Percentiles rank a stretch among this genome's conserved stretches.
Evolutionary conservation across 495 filamentous ascomycete genomes (phyloP).

Genomic region (Penicillium paxilli): DNA sequence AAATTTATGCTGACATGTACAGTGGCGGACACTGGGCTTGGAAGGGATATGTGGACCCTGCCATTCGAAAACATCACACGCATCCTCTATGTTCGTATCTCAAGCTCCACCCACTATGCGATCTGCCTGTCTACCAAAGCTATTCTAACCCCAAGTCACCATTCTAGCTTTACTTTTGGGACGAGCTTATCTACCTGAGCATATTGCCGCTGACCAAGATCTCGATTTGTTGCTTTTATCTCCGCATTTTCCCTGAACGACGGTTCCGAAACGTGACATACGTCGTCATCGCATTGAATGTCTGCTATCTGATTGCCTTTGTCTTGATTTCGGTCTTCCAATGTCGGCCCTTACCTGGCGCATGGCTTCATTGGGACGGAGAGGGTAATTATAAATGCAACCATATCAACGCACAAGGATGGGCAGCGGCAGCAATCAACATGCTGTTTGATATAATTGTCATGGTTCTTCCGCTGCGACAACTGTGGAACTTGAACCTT

Average conservation of each 20-base stretch:
- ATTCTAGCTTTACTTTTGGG: constrained; percentile 28
- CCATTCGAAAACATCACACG: constrained; percentile 45
- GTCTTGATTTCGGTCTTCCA: constrained; percentile 42
- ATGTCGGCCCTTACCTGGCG: constrained; percentile 40
- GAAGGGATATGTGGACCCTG: constrained; percentile 49
- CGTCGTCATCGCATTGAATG: constrained; percentile 35
- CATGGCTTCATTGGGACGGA: constrained; percentile 43
- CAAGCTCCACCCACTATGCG: neutral
- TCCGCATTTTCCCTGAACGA: constrained; percentile 42
- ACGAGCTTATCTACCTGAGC: constrained; percentile 36
- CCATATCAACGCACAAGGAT: constrained; percentile 42
- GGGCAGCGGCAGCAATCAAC: constrained; percentile 41
- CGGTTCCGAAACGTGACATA: constrained; percentile 28
- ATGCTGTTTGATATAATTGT: constrained; percentile 49
- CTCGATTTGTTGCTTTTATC: constrained; percentile 40
- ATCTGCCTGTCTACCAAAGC: too few relatives aligned
- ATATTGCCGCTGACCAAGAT: constrained; percentile 38
- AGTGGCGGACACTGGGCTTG: constrained; percentile 42
- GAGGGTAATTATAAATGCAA: constrained; percentile 38
- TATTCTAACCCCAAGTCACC: neutral
- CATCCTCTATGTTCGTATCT: constrained; percentile 31
- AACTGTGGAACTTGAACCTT: constrained; percentile 34
- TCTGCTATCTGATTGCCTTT: constrained; percentile 37
- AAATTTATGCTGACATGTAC: neutral
- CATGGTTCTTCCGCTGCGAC: constrained; percentile 40